Evolutionary conservation across 257 asterid genomes (phyloP), one percentile per base, ranked within the genome.

Genomic region (Prunella vulgaris): DNA sequence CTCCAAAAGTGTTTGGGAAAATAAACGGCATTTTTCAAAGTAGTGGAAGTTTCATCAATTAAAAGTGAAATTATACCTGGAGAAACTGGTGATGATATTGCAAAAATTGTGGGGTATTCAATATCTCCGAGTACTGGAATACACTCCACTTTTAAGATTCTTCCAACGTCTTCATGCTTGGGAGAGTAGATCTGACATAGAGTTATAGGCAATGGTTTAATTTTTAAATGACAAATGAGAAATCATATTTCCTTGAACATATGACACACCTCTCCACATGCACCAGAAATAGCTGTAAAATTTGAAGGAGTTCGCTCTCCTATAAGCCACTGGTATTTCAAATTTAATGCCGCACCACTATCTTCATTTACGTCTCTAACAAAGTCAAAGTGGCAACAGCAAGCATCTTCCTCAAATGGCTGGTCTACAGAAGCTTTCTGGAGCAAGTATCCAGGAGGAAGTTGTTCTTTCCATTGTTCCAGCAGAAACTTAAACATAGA

Each of bases 401-500:
- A 88, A 76, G 95, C 91, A 89, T 94, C 99, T 84, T 81, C 97
- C 78, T 83, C 96, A 81, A 85, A 91, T 60, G 99, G 99, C 67
- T 71, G 84, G 79, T 89, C 96, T 9, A 86, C 79, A 27, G 64
- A 83, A 71, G 97, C 96, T 71, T 81, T 87, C 66, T 80, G 82
- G 70, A 94, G 89, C 70, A 83, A 59, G 81, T 83, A 90, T 63
- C 99, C 96, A 54, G 92, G 71, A 70, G 97, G 99, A 75, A 94
- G 87, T 65, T 87, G 86, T 68, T 84, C 92, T 85, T 89, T 91
- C 99, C 99, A 94, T 82, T 86, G 97, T 71, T 94, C 93, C n/a
- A 94, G 83, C 81, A 94, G 75, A 85, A 94, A 94, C 76, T 77
- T 81, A 71, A 87, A 94, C 8, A 97, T 90, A 61, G 99, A 94